Conservation (phyloP, 169 alveolate genomes). For the Plasmodium inui region DNA sequence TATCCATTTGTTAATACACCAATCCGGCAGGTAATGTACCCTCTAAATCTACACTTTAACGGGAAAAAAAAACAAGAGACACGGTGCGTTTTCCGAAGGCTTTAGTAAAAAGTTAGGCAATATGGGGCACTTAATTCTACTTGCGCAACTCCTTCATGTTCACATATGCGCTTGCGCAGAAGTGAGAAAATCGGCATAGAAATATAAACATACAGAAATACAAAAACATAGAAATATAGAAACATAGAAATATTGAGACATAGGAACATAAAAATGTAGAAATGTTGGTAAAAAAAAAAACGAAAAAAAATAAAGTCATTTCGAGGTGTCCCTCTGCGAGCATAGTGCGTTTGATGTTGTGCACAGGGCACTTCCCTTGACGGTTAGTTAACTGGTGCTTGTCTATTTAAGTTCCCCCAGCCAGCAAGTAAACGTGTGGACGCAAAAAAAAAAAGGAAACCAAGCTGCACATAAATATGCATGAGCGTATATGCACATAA, state of each 20-base stretch:
- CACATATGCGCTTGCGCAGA: neutral
- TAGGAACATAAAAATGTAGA: neutral
- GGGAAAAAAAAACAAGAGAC: neutral
- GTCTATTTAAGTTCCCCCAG: slow-evolving; percentile 5
- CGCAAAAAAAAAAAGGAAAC: neutral
- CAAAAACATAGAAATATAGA: neutral
- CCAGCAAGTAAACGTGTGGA: neutral
- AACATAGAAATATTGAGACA: too few relatives aligned
- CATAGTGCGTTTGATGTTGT: neutral
- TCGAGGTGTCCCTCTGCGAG: neutral
- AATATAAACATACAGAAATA: neutral
- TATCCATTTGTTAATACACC: neutral
- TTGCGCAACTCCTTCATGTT: neutral
- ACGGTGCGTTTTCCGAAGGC: neutral
- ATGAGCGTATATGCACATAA: slow-evolving; percentile 1
- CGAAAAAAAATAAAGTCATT: neutral
- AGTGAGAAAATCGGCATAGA: neutral
- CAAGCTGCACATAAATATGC: neutral
- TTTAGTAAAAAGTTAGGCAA: neutral
- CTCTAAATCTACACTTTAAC: neutral
- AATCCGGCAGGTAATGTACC: neutral
- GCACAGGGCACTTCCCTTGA: neutral
- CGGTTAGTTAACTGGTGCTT: neutral
- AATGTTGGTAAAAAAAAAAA: neutral
- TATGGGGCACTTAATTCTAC: neutral